Evolutionary conservation across 2,329 filamentous ascomycete species (phyloP).

Genomic region (Aspergillus hiratsukae): DNA sequence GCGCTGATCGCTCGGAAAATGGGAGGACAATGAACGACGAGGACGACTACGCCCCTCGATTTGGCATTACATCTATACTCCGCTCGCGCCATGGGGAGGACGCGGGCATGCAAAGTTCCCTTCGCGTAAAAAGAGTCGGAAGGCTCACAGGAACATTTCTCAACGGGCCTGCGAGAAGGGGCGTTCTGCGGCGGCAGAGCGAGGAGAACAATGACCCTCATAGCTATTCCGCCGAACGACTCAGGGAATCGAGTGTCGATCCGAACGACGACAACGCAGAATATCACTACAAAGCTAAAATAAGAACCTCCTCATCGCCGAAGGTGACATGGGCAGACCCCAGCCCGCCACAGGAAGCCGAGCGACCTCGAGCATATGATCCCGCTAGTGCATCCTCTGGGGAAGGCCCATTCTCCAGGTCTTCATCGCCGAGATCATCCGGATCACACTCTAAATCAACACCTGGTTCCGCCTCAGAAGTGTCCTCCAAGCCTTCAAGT

Average conservation of each 20-base stretch:
- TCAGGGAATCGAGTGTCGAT: constrained; percentile 26
- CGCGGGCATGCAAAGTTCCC: constrained; percentile 63
- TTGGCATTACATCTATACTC: constrained; percentile 34
- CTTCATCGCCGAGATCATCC: constrained; percentile 32
- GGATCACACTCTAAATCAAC: constrained; percentile 35
- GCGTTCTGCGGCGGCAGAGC: constrained; percentile 57
- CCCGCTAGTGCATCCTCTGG: constrained; percentile 14
- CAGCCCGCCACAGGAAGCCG: constrained; percentile 21
- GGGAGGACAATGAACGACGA: constrained; percentile 28
- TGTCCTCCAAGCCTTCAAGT: constrained; percentile 37
- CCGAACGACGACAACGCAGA: constrained; percentile 25
- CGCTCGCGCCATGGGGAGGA: constrained; percentile 56
- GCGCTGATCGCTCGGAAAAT: constrained; percentile 31
- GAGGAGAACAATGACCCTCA: constrained; percentile 56
- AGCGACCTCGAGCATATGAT: constrained; percentile 20
- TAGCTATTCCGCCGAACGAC: constrained; percentile 24
- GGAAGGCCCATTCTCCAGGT: constrained; percentile 30
- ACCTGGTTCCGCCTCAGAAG: constrained; percentile 39
- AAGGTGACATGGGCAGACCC: constrained; percentile 37
- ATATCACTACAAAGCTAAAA: constrained; percentile 19
- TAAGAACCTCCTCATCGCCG: constrained; percentile 25
- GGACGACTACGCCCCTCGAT: constrained; percentile 30
- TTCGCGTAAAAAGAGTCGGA: constrained; percentile 71
- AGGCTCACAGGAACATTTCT: constrained; percentile 73
- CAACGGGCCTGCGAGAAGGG: constrained; percentile 73